These are phyloP conservation scores for Aspergillus alliaceus DNA, from an alignment of 2,329 filamentous ascomycete species.

Conservation along the genomic window DNA sequence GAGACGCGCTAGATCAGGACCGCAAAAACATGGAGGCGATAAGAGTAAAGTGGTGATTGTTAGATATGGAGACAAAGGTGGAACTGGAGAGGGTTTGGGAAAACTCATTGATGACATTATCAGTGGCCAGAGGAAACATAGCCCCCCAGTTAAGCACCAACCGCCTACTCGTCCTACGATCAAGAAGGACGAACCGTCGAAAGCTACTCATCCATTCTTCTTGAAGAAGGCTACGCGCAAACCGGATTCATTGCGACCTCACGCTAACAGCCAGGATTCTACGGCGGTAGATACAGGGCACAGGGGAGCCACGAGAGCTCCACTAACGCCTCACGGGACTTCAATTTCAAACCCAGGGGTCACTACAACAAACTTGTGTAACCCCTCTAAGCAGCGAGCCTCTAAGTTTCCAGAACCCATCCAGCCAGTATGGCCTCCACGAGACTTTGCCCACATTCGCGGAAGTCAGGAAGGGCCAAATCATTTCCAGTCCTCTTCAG, in stretches of 20 bases:
- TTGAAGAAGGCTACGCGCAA: slow-evolving; percentile 51
- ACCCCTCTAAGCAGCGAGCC: slow-evolving; percentile 21
- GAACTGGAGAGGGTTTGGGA: slow-evolving; percentile 53
- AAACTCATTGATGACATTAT: slow-evolving; percentile 65
- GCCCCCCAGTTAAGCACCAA: slow-evolving; percentile 20
- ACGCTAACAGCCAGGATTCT: background rate
- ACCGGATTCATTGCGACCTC: background rate
- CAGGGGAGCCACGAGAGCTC: background rate
- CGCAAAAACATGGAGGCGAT: slow-evolving; percentile 33
- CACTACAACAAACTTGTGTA: slow-evolving; percentile 6
- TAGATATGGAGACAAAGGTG: slow-evolving; percentile 57
- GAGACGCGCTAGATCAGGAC: slow-evolving; percentile 37
- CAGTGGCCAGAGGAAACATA: slow-evolving; percentile 32
- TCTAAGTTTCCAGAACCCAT: slow-evolving; percentile 32
- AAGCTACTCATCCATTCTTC: slow-evolving; percentile 69
- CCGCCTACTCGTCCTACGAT: slow-evolving; percentile 5
- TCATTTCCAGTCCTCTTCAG: background rate
- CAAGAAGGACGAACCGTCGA: slow-evolving; percentile 35
- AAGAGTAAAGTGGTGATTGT: slow-evolving; percentile 52
- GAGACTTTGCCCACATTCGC: slow-evolving; percentile 50
- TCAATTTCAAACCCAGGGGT: background rate
- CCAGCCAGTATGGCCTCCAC: slow-evolving; percentile 42
- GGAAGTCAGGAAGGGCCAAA: slow-evolving; percentile 31
- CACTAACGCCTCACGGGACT: background rate
- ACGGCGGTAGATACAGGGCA: background rate